phyloP scores from a whole-genome alignment of 2,329 filamentous ascomycete species.

The Furcasterigmium sp. region DNA sequence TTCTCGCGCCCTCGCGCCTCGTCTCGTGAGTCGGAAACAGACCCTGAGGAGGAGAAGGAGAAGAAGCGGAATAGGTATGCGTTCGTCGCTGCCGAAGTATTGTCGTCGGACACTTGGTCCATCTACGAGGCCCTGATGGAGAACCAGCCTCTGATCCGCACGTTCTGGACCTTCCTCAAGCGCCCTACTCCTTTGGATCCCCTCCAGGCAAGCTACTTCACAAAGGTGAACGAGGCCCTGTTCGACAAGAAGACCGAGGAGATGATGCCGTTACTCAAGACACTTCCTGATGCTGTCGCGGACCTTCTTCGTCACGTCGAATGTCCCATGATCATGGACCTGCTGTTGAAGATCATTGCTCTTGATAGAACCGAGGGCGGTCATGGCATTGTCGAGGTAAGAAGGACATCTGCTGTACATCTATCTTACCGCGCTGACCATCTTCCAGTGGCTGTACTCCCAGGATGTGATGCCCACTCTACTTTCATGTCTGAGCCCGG shows the following conservation, averaged over 20 bases:
- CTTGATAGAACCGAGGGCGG: slow-evolving; percentile 89
- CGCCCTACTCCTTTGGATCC: slow-evolving; percentile 82
- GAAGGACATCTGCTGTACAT: slow-evolving; percentile 19
- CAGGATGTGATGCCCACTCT: slow-evolving; percentile 84
- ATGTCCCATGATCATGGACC: slow-evolving; percentile 97
- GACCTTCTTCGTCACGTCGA: slow-evolving; percentile 91
- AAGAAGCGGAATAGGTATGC: slow-evolving; percentile 92
- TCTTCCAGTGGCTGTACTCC: slow-evolving; percentile 76
- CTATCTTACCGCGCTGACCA: slow-evolving; percentile 4
- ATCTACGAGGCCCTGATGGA: slow-evolving; percentile 91
- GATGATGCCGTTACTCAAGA: slow-evolving; percentile 88
- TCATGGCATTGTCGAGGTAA: slow-evolving; percentile 87
- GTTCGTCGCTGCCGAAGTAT: slow-evolving; percentile 85
- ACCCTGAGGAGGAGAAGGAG: slow-evolving; percentile 64
- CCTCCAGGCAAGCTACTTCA: slow-evolving; percentile 94
- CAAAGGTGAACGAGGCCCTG: slow-evolving; percentile 96
- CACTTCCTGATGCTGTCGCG: slow-evolving; percentile 72
- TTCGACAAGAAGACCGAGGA: slow-evolving; percentile 98
- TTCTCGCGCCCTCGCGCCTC: slow-evolving; percentile 49
- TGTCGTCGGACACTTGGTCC: slow-evolving; percentile 95
- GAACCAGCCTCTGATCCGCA: slow-evolving; percentile 68
- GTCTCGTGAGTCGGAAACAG: slow-evolving; percentile 43
- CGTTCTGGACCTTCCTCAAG: slow-evolving; percentile 89
- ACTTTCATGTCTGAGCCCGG: slow-evolving; percentile 78
- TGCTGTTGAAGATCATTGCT: slow-evolving; percentile 93